Base-by-base conservation (phyloP, 2,329 filamentous ascomycete genomes). In the Fusarium napiforme region DNA sequence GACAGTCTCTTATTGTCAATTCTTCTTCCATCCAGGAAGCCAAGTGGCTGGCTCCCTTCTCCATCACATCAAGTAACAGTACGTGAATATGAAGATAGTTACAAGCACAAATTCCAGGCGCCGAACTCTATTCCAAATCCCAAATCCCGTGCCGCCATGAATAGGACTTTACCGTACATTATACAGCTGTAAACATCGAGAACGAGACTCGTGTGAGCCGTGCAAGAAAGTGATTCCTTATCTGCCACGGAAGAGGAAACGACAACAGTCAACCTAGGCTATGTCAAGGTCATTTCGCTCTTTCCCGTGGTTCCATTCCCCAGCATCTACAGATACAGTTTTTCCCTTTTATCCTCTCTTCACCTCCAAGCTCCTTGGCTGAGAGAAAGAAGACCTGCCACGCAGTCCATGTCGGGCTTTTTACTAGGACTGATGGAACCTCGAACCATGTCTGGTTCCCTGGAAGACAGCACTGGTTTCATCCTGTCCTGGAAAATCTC, bases 301-400 rank as follows among this genome's bases (percentile, higher is more conserved):
- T 73, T 60, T 59, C 65, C 59, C 59, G 39, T 63, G 49, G 45
- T 67, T 73, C 60, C 28, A 61, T 52, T 52, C 67, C 60, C 62
- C 43, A 47, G 37, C 52, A 53, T 60, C 42, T 72, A 49, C 43
- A 37, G 49, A 49, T 58, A 49, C 42, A 59, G 42, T 28, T 50
- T 59, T 46, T 52, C 26, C 26, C 8, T 37, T 50, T 60, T 10
- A 34, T 52, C 28, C 30, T 43, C 39, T 32, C 23, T 55, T 73
- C 37, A 93, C 78, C 90, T 88, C 95, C 95, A 98, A 79, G 94
- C 94, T n/a, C 95, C 96, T 83, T 97, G 93, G 78, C 94, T 97
- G 50, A 98, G 86, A 57, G 93, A 96, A 71, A 98, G 82, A 72
- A 98, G 83, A n/a, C 94, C 94, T 61, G 96, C 94, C 52, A 97